These are phyloP conservation scores for Starmerella stigmatis DNA, from an alignment of 805 yeast species.

Conservation along the genomic window DNA sequence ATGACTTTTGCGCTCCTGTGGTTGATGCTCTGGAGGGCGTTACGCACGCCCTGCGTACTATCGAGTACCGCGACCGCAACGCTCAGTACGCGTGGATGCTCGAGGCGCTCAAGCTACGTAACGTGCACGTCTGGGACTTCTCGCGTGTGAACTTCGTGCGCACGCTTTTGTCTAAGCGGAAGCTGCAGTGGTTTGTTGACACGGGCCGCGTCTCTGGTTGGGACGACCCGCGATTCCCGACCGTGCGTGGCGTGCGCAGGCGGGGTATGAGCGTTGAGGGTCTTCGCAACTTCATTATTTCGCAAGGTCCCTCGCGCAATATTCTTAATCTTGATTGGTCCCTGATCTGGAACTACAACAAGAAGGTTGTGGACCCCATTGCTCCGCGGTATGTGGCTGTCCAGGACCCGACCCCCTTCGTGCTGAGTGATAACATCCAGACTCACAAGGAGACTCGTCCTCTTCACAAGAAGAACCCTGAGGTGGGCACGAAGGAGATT, in stretches of 20 bases:
- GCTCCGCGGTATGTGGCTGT: conserved; percentile 92
- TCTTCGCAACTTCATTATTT: conserved; percentile 77
- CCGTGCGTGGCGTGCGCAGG: conserved; percentile 97
- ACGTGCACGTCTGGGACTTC: conserved; percentile 96
- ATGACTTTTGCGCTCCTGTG: conserved; percentile 96
- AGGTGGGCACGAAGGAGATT: conserved; percentile 73
- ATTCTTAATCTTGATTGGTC: conserved; percentile 96
- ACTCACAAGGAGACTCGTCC: conserved; percentile 64
- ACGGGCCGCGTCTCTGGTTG: conserved; percentile 76
- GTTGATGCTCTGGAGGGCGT: conserved; percentile 95
- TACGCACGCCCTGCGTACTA: conserved; percentile 95
- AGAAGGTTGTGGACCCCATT: conserved; percentile 91
- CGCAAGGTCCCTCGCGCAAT: conserved; percentile 97
- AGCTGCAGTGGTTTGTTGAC: conserved; percentile 98
- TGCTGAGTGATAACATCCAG: conserved; percentile 55
- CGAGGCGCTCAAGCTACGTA: conserved; percentile 67
- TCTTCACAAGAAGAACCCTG: conserved; percentile 92
- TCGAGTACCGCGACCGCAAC: conserved; percentile 97
- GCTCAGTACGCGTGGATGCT: conserved; percentile 97
- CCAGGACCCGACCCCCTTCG: conserved; percentile 57
- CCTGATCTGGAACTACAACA: conserved; percentile 93
- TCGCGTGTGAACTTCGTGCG: conserved; percentile 94
- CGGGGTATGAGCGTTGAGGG: conserved; percentile 99
- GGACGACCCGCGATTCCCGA: conserved; percentile 99
- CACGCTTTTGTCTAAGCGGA: conserved; percentile 91